Conservation (phyloP, 1,284 basidiomycete species). For the Polyporus tsugae region DNA sequence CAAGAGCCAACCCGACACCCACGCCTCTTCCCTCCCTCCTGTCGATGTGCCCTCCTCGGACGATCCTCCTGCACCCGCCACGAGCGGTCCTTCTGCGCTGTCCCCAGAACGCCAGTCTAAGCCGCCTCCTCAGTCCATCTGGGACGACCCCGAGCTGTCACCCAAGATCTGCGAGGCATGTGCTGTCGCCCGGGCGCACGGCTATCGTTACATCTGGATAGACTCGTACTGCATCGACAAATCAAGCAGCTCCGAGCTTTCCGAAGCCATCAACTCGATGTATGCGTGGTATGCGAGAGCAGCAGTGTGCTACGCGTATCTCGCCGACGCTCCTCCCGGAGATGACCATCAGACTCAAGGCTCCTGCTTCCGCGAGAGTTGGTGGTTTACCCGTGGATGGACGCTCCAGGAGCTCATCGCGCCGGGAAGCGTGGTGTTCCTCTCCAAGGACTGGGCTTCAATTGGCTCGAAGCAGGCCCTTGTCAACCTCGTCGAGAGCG, state of each 20-base stretch:
- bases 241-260: not conserved
- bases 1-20: not conserved
- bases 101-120: not conserved
- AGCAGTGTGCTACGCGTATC: not conserved
- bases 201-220: conserved; percentile 12
- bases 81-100: not conserved
- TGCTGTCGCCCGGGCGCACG: not conserved
- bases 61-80: not conserved
- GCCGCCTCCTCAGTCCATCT: not conserved
- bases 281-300: not conserved
- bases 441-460: conserved; percentile 12
- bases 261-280: conserved; percentile 23
- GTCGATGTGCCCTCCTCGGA: not conserved
- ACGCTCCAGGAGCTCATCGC: conserved; percentile 22
- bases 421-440: not conserved
- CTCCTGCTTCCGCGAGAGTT: not conserved
- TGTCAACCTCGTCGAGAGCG: conserved; percentile 1
- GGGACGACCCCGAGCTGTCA: not conserved
- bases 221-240: conserved; percentile 25
- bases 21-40: too few species aligned
- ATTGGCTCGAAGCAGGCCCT: conserved; percentile 12
- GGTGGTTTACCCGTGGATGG: conserved; percentile 9
- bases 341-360: not conserved
- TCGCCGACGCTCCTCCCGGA: not conserved
- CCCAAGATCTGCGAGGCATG: not conserved